phyloP scores from a whole-genome alignment of 2,329 filamentous ascomycete species.

The Aureobasidium uvarum region DNA sequence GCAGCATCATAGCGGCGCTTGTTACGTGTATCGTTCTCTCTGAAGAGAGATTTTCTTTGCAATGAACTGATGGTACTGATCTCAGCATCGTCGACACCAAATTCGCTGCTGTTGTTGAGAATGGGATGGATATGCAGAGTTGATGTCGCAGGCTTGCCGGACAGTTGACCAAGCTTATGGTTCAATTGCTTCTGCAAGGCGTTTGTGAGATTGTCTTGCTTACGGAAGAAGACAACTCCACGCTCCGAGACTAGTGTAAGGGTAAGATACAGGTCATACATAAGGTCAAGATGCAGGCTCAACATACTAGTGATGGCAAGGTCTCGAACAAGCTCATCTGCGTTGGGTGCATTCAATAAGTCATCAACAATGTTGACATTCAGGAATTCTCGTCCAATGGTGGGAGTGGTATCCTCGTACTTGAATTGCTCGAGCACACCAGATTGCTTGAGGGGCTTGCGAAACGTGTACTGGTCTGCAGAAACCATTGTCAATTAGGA shows the following conservation, averaged over 20 bases:
- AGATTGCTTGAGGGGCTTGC: conserved; percentile 2
- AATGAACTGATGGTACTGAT: conserved; percentile 44
- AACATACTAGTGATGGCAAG: conserved; percentile 31
- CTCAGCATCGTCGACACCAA: conserved; percentile 41
- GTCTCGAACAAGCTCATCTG: conserved; percentile 31
- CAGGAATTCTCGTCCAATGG: conserved; percentile 32
- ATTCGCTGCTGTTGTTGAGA: conserved; percentile 46
- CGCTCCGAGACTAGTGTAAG: conserved; percentile 30
- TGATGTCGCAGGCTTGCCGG: conserved; percentile 57
- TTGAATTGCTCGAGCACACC: conserved; percentile 31
- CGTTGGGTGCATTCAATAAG: conserved; percentile 30
- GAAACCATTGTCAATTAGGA: background rate
- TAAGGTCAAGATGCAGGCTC: background rate
- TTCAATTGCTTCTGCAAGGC: conserved; percentile 54
- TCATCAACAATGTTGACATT: conserved; percentile 31
- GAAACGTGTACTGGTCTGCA: background rate
- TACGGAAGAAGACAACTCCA: conserved; percentile 35
- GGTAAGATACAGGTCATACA: background rate
- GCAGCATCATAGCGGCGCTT: conserved; percentile 31
- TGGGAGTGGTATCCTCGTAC: conserved; percentile 31
- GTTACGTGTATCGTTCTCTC: conserved; percentile 36
- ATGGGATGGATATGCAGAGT: conserved; percentile 62
- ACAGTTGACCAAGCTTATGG: conserved; percentile 50
- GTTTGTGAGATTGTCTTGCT: conserved; percentile 44
- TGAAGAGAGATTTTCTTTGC: conserved; percentile 40